Base-by-base conservation (phyloP, 495 filamentous ascomycete species). In the Letharia columbiana region DNA sequence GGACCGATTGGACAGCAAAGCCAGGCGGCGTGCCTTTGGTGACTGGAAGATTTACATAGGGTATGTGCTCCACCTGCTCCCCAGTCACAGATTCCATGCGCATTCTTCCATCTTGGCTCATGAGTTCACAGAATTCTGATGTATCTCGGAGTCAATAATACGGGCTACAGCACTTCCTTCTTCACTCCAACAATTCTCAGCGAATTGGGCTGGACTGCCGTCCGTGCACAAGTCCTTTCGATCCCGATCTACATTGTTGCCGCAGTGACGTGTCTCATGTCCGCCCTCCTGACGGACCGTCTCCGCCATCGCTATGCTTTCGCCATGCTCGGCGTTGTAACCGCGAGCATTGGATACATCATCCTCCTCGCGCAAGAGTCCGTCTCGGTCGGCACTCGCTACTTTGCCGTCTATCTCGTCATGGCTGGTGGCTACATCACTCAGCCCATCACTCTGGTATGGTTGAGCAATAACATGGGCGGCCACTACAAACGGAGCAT, bases 401-500 rank as follows among this genome's bases (percentile, higher is more conserved):
- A 86, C 67, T 77, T 75, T 35, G 85, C 83, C 68, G 77, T 83
- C 31, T 86, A 83, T 73, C 74, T 84, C 54, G 79, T 83, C 71
- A 77, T 79, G 0, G 75, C 77, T 0, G 84, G 83, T 1, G 77
- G 80, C 64, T 85, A 81, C 62, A 73, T 78, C 12, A 76, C 76
- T 49, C 73, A 80, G 0, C 82, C 84, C 2, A 78, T 82, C 37
- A 77, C 79, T 13, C 67, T 87, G 20, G 80, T 80, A 2, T 87
- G 85, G 86, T 77, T 86, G 63, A 77, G 76, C 23, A 83, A 82
- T 62, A 85, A 86, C 66, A 75, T 86, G 7, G 79, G 81, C 2
- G 84, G 85, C 23, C 83, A 87, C 67, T 87, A 84, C 71, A 87
- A 88, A 70, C 81, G 84, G 20, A 78, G 81, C 15, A 80, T 87